phyloP scores from a whole-genome alignment of 2,329 filamentous ascomycete species.

The Aureobasidium sp. region DNA sequence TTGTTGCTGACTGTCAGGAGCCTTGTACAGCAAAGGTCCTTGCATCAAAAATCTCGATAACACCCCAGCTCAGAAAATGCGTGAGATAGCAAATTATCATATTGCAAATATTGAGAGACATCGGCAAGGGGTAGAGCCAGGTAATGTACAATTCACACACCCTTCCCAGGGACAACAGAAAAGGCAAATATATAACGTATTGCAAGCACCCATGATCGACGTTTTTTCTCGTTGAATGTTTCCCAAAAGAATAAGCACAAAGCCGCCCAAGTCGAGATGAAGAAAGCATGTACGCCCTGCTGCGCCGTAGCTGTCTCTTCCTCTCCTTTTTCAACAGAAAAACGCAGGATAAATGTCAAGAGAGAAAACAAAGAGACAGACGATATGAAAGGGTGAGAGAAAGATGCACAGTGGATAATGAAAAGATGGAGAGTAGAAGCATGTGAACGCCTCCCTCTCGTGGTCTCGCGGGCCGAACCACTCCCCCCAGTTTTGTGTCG shows the following conservation, averaged over 20 bases:
- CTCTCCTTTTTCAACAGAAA: neutral
- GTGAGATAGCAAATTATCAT: neutral
- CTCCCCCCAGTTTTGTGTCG: neutral
- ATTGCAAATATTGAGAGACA: neutral
- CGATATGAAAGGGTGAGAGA: neutral
- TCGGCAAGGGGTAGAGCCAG: neutral
- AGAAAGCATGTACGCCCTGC: neutral
- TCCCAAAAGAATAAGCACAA: neutral
- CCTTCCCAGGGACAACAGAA: neutral
- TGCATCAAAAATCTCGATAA: neutral
- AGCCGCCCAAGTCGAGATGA: neutral
- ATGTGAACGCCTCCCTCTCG: slow-evolving; percentile 4
- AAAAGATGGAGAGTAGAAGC: neutral
- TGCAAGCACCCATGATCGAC: neutral
- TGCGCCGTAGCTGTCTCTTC: neutral
- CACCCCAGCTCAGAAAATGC: neutral
- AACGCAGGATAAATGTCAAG: neutral
- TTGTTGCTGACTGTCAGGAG: too few species aligned
- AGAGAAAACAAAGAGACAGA: neutral
- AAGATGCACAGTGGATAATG: neutral
- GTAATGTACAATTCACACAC: neutral
- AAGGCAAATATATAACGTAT: neutral
- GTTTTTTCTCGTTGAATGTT: neutral
- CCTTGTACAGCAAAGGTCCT: too few species aligned
- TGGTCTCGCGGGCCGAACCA: neutral